Evolutionary conservation across 768 basidiomycete genomes (phyloP).

Genomic region (Leccinum rimulosum): DNA sequence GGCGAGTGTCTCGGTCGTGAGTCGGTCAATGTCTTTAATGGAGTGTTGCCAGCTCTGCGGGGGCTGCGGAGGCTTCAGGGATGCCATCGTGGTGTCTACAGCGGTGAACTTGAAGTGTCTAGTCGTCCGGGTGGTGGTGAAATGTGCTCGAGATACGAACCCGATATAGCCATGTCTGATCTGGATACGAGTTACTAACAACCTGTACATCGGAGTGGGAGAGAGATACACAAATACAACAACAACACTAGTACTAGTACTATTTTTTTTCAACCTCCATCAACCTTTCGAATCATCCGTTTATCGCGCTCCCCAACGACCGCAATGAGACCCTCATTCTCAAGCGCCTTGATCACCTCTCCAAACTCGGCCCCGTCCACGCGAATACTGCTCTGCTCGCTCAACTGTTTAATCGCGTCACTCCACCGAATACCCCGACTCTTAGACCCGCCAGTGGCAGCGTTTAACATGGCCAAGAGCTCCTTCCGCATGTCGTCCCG

Average conservation of each 20-base stretch:
- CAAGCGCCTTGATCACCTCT: slow-evolving; percentile 72
- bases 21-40: slow-evolving; percentile 53
- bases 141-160: slow-evolving; percentile 1
- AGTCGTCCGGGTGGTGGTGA: slow-evolving; percentile 9
- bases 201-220: background rate
- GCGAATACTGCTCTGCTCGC: slow-evolving; percentile 80
- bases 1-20: slow-evolving; percentile 61
- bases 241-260: background rate
- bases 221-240: background rate
- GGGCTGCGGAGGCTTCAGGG: slow-evolving; percentile 62
- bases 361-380: slow-evolving; percentile 80
- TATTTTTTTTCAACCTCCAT: slow-evolving; percentile 31
- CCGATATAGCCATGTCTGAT: slow-evolving; percentile 17
- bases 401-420: slow-evolving; percentile 75
- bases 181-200: background rate
- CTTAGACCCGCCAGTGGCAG: slow-evolving; percentile 41
- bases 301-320: slow-evolving; percentile 85
- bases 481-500: slow-evolving; percentile 90
- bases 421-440: slow-evolving; percentile 71
- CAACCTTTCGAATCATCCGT: slow-evolving; percentile 73
- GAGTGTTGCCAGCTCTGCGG: slow-evolving; percentile 70
- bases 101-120: slow-evolving; percentile 7
- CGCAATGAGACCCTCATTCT: slow-evolving; percentile 84
- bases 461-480: slow-evolving; percentile 62
- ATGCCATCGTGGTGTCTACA: slow-evolving; percentile 35